Percentiles rank a stretch among this genome's conserved stretches.
These are phyloP conservation scores for Halophytophthora batemanensis DNA, from an alignment of 352 stramenopile species.

Conservation along the genomic window DNA sequence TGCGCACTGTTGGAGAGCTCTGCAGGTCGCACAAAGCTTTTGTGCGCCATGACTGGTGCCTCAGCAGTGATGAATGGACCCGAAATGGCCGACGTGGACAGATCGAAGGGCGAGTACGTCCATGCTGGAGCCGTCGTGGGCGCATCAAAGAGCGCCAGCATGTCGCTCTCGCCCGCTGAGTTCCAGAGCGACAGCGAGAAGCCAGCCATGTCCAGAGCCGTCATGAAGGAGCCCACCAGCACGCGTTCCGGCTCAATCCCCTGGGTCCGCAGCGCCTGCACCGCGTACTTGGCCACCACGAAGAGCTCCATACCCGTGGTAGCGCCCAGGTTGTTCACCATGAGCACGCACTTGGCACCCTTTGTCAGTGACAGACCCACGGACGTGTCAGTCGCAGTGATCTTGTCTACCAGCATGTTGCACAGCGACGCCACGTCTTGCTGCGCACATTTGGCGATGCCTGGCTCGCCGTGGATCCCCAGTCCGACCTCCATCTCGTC, in stretches of 20 bases:
- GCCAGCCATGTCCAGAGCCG: conserved; percentile 96
- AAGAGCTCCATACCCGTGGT: conserved; percentile 96
- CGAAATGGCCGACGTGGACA: conserved; percentile 26
- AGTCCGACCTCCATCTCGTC: conserved; percentile 93
- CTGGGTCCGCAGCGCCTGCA: conserved; percentile 53
- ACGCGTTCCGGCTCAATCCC: conserved; percentile 82
- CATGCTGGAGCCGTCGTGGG: conserved; percentile 59
- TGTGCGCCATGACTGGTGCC: conserved; percentile 20
- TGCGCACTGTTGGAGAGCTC: conserved; percentile 36
- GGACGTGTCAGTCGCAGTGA: conserved; percentile 33
- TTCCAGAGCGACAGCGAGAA: conserved; percentile 91
- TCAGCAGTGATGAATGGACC: conserved; percentile 32
- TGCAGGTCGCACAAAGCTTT: conserved; percentile 34
- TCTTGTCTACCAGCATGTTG: conserved; percentile 50
- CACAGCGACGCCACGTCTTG: conserved; percentile 48
- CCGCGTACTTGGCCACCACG: conserved; percentile 85
- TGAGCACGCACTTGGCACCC: conserved; percentile 58
- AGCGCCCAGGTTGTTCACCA: conserved; percentile 97
- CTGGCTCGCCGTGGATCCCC: conserved; percentile 95
- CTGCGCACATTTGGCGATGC: conserved; percentile 59
- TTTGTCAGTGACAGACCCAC: conserved; percentile 37
- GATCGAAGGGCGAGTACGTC: conserved; percentile 55
- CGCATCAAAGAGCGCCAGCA: conserved; percentile 59
- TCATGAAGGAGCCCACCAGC: conserved; percentile 96
- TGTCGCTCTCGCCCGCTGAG: conserved; percentile 51